A percentile compares a stretch with the other conserved stretches of the same genome.
Evolutionary conservation across 345 rosid species (phyloP).

Genomic region (Zanthoxylum bungeanum): DNA sequence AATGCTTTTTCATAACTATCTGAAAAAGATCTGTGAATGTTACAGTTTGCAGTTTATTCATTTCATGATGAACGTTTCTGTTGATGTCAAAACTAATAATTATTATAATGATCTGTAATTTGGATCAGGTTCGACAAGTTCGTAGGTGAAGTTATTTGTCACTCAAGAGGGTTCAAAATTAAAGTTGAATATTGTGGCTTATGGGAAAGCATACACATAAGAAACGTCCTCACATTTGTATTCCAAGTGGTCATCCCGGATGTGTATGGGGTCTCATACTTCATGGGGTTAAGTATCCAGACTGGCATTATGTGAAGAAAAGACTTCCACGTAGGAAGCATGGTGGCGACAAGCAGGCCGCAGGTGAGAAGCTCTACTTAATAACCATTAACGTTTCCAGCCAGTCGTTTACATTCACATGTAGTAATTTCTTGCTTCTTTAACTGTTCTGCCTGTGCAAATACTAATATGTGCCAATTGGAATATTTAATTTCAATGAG

Average conservation of each 20-base stretch:
- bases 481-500: not conserved
- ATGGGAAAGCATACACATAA: slow-evolving; percentile 53
- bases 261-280: slow-evolving; percentile 63
- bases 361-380: slow-evolving; percentile 26
- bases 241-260: slow-evolving; percentile 39
- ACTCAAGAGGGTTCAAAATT: not conserved
- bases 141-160: slow-evolving; percentile 12
- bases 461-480: not conserved
- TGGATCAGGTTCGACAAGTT: slow-evolving; percentile 32
- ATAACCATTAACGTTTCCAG: not conserved
- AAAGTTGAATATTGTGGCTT: not conserved
- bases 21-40: no score
- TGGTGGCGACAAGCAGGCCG: slow-evolving; percentile 15
- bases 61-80: not conserved
- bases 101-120: slow-evolving; percentile 2
- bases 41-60: not conserved
- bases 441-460: not conserved
- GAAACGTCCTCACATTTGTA: slow-evolving; percentile 23
- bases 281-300: slow-evolving; percentile 56
- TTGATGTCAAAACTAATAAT: not conserved
- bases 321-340: slow-evolving; percentile 47
- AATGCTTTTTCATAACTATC: no score
- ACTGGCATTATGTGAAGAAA: slow-evolving; percentile 66
- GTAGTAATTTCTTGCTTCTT: not conserved
- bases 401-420: not conserved